These are phyloP conservation scores for Ettlia oleoabundans DNA, from an alignment of 139 green algal genomes.

Conservation along the genomic window DNA sequence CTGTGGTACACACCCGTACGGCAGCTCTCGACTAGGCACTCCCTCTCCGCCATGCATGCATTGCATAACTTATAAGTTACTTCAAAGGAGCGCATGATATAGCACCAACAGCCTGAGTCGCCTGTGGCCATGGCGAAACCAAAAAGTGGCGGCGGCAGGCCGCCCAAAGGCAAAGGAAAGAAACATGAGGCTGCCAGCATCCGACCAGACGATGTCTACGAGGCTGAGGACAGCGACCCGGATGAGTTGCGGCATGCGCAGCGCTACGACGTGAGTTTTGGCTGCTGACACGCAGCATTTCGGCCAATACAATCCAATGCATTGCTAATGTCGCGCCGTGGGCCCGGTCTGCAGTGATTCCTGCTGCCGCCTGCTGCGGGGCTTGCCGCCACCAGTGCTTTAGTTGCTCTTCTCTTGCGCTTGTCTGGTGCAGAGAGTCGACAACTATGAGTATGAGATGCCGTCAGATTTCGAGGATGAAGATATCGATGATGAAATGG, in stretches of 20 bases:
- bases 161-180: constrained; percentile 8
- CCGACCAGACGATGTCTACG: constrained; percentile 58
- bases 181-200: background rate
- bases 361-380: no score
- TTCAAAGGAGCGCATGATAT: no score
- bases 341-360: no score
- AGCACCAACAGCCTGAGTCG: no score
- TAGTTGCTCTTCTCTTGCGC: background rate
- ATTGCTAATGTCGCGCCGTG: no score
- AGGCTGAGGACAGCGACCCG: constrained; percentile 65
- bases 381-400: background rate
- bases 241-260: constrained; percentile 62
- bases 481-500: constrained; percentile 95
- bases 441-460: constrained; percentile 92
- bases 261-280: constrained; percentile 62
- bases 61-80: background rate
- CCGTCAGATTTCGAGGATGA: constrained; percentile 93
- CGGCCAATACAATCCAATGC: background rate
- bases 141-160: constrained; percentile 1
- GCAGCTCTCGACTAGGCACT: no score
- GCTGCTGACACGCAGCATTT: background rate
- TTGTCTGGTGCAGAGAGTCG: constrained; percentile 79
- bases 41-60: background rate
- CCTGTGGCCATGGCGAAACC: constrained; percentile 2
- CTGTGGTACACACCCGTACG: no score